Evolutionary conservation across 106 monocot genomes (phyloP), one percentile per base, ranked within the genome.

Genomic region (Vanilla planifolia): DNA sequence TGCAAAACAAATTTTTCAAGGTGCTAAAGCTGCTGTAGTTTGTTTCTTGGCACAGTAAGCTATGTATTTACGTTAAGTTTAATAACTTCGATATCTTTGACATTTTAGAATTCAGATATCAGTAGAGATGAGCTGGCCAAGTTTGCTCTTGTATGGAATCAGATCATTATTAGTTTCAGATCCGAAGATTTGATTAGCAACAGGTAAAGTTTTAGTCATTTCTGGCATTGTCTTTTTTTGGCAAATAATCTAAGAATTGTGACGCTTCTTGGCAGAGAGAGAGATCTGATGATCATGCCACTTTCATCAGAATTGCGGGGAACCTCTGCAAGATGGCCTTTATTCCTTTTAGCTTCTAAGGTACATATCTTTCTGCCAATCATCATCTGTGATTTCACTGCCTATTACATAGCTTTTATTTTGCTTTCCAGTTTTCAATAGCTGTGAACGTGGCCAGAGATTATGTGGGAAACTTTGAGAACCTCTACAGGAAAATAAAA

Each of bases 121-220:
- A 67, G 70, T 62, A 67, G 64, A 64, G 71, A 61, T 48, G 79
- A 77, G 41, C 60, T 76, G 29, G 58, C 60, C 37, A 88, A 63
- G 53, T 88, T 88, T 73, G 83, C 88, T 73, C 30, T 73, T 33
- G 83, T 88, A 40, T 88, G 88, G 88, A 88, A 83, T 60, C 34
- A 88, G 41, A 83, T 88, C 52, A 83, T 88, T 29, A 60, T 34
- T 39, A 73, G 76, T 59, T 88, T 88, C 44, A 78, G 79, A 15
- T 60, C 66, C 3, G 88, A 88, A 70, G 83, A 88, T 46, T 70
- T 88, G 71, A 88, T 88, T 70, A 88, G 71, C 48, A 88, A 83
- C 69, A 77, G 79, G 88, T 88, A 43, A 21, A 22, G 9, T 2
- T 53, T 32, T 47, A 40, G 21, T 62, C 60, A 43, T 27, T 15